Base-by-base conservation (phyloP, 1,139 yeast genomes). In the Taphrina communis region DNA sequence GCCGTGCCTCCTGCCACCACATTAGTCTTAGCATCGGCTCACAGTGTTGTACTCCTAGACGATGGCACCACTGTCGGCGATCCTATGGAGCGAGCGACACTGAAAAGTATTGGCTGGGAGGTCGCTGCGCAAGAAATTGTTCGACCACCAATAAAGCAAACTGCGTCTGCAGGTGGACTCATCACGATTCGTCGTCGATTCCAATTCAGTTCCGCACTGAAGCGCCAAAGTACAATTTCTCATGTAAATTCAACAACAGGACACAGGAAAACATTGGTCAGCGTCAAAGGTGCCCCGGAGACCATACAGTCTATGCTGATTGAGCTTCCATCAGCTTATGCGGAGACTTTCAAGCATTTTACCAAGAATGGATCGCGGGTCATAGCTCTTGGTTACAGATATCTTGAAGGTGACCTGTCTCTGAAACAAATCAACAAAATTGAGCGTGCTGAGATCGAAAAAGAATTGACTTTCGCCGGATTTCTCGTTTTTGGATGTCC, bases 271-370 rank as follows among this genome's bases (percentile, higher is more conserved):
- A 79, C 86, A 72, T 83, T 92, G 74, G 95, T 93, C 65, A 89
- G 97, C 74, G 97, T 88, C 58, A 95, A 95, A 80, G 99, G 99
- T 83, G 99, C 99, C 1, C 99, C 99, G n/a, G 99, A 94, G 81
- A 94, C 98, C 42, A 86, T 94, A 75, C 87, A 88, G 76, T 83
- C 82, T 69, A 91, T 95, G 90, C 80, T 95, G 73, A 76, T 80
- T 65, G 83, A 82, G 66, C 85, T 90, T 70, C 98, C 99, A 51
- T 85, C 81, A 50, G 83, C 86, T 74, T 94, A 94, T 77, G 98
- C 94, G 77, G 90, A 87, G 57, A 86, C 89, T 66, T 95, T 86
- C 81, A 93, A 93, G 79, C 87, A 93, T 8, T 95, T 90, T 76
- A 94, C 99, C 31, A 89, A 97, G 80, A 83, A 95, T 61, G 99